Evolutionary conservation across 2,329 filamentous ascomycete species (phyloP), one percentile per base, ranked within the genome.

Genomic region (Talaromyces sp.): DNA sequence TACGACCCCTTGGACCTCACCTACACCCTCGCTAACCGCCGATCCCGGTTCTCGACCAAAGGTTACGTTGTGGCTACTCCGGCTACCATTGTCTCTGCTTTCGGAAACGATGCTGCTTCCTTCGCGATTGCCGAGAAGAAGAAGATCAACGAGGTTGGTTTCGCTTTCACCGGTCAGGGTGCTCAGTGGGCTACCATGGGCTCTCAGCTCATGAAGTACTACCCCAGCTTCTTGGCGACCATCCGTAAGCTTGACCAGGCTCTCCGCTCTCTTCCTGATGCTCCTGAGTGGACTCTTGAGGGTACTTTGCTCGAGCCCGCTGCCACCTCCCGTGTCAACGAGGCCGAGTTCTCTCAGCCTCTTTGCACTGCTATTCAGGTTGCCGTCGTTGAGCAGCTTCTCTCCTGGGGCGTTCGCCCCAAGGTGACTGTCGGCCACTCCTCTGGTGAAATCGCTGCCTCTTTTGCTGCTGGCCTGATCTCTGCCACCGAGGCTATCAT

Each of bases 361-460:
- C 25, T 65, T 1, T 63, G 75, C 64, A 81, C 79, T 0, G 79
- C 81, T 0, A 66, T 84, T 0, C 83, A 84, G 66, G 67, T 84
- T 3, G 78, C 76, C 0, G 65, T 84, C 3, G 73, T 77, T 0
- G 73, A 79, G 11, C 69, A 84, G 2, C 68, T 84, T 2, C 58
- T 73, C 25, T 77, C 76, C 1, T 82, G 76, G 74, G 75, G 74
- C 0, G 69, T 83, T 16, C 60, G 61, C 9, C 80, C 80, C 0
- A 55, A 66, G 0, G 73, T 71, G 2, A 79, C 81, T 0, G 69
- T 76, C 1, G 81, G 81, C 0, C 82, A 83, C 65, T 82, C 79
- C 0, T 77, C 73, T 57, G 82, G 82, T 14, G 82, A 84, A 63
- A 81, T 83, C 33, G 79, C 69, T 3, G 81, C 81, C 2, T 81